phyloP scores from a whole-genome alignment of 1,284 basidiomycete genomes.

The Ceratobasidium theobromae region DNA sequence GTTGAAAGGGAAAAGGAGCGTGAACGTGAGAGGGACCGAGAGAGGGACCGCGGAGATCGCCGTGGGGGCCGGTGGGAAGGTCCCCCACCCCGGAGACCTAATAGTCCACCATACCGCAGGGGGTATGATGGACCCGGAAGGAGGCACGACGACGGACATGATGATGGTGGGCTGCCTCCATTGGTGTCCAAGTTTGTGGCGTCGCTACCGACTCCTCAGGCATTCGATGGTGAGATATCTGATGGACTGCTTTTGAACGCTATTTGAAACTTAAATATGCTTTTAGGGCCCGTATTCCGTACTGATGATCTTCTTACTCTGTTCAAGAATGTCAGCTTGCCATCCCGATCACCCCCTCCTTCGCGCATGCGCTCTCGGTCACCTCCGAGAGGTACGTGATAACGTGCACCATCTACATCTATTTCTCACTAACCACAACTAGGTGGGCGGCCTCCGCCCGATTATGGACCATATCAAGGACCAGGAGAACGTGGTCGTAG shows the following conservation, averaged over 20 bases:
- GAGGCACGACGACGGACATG: slow-evolving; percentile 38
- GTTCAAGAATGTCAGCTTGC: slow-evolving; percentile 73
- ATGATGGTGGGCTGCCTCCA: slow-evolving; percentile 61
- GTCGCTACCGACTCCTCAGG: slow-evolving; percentile 64
- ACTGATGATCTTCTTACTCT: slow-evolving; percentile 83
- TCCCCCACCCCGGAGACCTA: slow-evolving; percentile 46
- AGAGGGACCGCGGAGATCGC: slow-evolving; percentile 45
- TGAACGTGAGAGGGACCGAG: slow-evolving; percentile 50
- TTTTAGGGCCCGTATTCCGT: slow-evolving; percentile 77
- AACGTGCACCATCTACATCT: neutral
- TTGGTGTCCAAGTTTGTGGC: slow-evolving; percentile 80
- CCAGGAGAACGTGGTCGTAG: slow-evolving; percentile 42
- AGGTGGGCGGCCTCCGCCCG: slow-evolving; percentile 63
- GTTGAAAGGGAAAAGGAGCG: slow-evolving; percentile 46
- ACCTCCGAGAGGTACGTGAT: slow-evolving; percentile 35
- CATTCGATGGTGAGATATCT: slow-evolving; percentile 73
- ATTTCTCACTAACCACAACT: slow-evolving; percentile 4
- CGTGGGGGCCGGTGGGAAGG: slow-evolving; percentile 44
- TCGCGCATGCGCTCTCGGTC: slow-evolving; percentile 32
- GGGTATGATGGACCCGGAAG: slow-evolving; percentile 27
- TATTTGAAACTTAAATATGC: slow-evolving; percentile 24
- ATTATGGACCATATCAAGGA: slow-evolving; percentile 70
- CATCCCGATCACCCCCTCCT: slow-evolving; percentile 43
- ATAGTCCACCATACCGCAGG: slow-evolving; percentile 29
- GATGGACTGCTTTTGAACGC: slow-evolving; percentile 14